These are phyloP conservation scores for Entomortierella parvispora DNA, from an alignment of 192 early-diverging fungal species.

Conservation along the genomic window DNA sequence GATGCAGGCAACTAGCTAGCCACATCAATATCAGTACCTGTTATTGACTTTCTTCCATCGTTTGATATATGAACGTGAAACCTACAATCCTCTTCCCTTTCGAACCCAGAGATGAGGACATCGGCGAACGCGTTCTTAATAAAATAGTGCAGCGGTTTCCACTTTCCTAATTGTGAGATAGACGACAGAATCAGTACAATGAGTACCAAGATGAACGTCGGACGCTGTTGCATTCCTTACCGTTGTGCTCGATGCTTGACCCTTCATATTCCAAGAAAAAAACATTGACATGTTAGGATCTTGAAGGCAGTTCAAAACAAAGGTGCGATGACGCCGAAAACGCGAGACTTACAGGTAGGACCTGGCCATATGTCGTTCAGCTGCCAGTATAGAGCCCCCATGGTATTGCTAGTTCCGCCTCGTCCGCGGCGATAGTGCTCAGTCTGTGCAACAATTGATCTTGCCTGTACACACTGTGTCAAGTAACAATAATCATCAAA, in stretches of 20 bases:
- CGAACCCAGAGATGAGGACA: slow-evolving; percentile 23
- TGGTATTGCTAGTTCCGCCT: slow-evolving; percentile 6
- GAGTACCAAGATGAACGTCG: neutral
- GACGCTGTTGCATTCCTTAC: no score
- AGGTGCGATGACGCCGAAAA: neutral
- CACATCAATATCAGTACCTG: no score
- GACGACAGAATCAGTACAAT: neutral
- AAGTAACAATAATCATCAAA: slow-evolving; percentile 34
- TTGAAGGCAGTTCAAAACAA: neutral
- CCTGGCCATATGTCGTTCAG: slow-evolving; percentile 49
- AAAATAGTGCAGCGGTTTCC: slow-evolving; percentile 43
- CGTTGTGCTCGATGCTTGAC: slow-evolving; percentile 46
- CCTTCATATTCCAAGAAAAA: slow-evolving; percentile 1
- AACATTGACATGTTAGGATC: neutral
- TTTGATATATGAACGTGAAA: slow-evolving; percentile 27
- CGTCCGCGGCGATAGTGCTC: slow-evolving; percentile 35
- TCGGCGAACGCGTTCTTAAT: slow-evolving; percentile 29
- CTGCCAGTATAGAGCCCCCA: slow-evolving; percentile 51
- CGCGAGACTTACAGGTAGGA: slow-evolving; percentile 25
- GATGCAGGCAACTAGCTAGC: no score
- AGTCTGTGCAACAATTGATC: slow-evolving; percentile 32
- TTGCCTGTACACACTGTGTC: slow-evolving; percentile 33
- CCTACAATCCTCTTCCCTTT: neutral
- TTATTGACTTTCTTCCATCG: neutral
- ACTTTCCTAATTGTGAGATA: slow-evolving; percentile 14